Evolutionary conservation across 257 asterid genomes (phyloP).

Genomic region (Knoxia roxburghii): DNA sequence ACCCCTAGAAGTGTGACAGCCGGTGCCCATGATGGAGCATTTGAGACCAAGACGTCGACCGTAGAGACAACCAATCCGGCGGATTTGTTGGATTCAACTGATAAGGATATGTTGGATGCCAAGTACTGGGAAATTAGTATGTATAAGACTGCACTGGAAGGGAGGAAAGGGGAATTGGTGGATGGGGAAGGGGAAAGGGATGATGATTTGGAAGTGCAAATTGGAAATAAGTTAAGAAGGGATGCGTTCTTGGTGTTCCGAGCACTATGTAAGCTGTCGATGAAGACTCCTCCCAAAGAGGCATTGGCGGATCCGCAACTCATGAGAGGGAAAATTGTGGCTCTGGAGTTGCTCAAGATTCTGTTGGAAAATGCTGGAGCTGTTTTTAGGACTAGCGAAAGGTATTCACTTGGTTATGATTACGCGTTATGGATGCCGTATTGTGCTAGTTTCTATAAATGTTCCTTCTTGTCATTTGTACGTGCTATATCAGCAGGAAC

Average conservation of each 20-base stretch:
- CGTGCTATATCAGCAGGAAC: background rate
- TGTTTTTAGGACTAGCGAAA: slow-evolving; percentile 91
- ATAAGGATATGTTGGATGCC: slow-evolving; percentile 98
- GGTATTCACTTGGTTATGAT: slow-evolving; percentile 40
- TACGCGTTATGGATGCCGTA: background rate
- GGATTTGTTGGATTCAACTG: slow-evolving; percentile 94
- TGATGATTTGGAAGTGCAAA: slow-evolving; percentile 94
- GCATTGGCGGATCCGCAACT: slow-evolving; percentile 81
- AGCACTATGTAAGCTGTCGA: slow-evolving; percentile 90
- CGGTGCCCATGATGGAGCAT: slow-evolving; percentile 91
- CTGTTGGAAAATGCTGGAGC: slow-evolving; percentile 99
- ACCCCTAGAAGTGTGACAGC: slow-evolving; percentile 49
- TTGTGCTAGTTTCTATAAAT: slow-evolving; percentile 2
- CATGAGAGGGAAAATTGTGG: slow-evolving; percentile 94
- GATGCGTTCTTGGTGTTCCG: slow-evolving; percentile 96
- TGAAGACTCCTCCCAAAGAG: slow-evolving; percentile 99
- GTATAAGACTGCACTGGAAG: slow-evolving; percentile 97
- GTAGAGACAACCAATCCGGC: slow-evolving; percentile 97
- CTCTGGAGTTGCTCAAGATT: slow-evolving; percentile 93
- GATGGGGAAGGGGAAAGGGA: slow-evolving; percentile 92
- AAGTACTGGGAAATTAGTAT: slow-evolving; percentile 99
- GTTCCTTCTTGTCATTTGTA: background rate
- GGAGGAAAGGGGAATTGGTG: slow-evolving; percentile 91
- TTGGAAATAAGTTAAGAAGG: slow-evolving; percentile 88
- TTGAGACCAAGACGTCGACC: slow-evolving; percentile 85